Conservation (phyloP, 1,284 basidiomycete genomes). For the Apiotrichum siamense region DNA sequence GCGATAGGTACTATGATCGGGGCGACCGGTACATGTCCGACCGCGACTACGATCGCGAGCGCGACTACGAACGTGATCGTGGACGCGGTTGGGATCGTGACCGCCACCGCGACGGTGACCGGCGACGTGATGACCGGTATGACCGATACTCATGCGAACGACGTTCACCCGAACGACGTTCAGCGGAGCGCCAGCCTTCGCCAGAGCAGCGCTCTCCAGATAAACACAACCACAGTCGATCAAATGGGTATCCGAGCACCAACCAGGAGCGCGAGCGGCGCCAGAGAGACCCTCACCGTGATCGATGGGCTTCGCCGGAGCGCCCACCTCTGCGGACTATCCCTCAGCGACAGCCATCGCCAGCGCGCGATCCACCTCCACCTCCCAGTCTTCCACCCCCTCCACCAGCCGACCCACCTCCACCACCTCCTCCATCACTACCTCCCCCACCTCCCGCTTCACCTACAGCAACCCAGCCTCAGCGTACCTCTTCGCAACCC, state of each 20-base stretch:
- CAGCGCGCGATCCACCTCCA: constrained; percentile 11
- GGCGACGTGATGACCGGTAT: background rate
- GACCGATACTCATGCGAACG: background rate
- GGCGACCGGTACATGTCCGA: background rate
- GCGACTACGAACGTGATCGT: constrained; percentile 7
- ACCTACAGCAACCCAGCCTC: background rate
- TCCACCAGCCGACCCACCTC: constrained; percentile 11
- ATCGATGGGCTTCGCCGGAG: background rate
- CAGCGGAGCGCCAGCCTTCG: no score
- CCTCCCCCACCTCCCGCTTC: constrained; percentile 12
- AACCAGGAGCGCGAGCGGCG: background rate
- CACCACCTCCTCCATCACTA: constrained; percentile 24
- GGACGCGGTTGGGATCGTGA: constrained; percentile 4
- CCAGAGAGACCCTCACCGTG: background rate
- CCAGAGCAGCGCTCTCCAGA: constrained; percentile 2
- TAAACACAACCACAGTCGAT: background rate
- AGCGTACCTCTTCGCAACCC: constrained; percentile 1
- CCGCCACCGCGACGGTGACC: background rate
- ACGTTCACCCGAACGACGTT: constrained; percentile 1
- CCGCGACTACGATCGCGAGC: constrained; percentile 3
- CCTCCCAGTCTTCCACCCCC: constrained; percentile 18
- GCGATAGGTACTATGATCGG: background rate
- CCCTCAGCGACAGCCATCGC: background rate
- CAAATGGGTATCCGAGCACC: background rate
- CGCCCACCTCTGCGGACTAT: background rate